Percentiles rank a stretch among this genome's conserved stretches.
These are phyloP conservation scores for Cronartium quercuum DNA, from an alignment of 1,284 basidiomycete species.

Conservation along the genomic window DNA sequence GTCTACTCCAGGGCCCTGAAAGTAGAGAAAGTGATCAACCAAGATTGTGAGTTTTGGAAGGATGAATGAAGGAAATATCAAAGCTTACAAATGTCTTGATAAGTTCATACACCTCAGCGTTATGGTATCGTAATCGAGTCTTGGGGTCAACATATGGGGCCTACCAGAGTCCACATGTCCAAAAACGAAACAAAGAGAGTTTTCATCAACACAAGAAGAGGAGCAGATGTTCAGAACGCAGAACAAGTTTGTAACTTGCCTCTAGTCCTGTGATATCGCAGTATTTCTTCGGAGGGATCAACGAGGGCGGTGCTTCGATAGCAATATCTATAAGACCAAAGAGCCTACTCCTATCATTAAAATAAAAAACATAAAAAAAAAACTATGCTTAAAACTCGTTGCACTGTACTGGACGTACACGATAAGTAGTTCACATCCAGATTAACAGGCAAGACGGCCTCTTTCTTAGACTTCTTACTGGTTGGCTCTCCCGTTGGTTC, in stretches of 20 bases:
- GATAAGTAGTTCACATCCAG: conserved; percentile 13
- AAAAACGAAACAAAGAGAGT: conserved; percentile 8
- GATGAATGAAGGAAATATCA: neutral
- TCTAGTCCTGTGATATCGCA: conserved; percentile 83
- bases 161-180: conserved; percentile 53
- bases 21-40: neutral
- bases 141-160: conserved; percentile 78
- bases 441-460: conserved; percentile 1
- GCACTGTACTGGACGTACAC: conserved; percentile 9
- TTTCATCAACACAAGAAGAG: neutral
- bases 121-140: conserved; percentile 72
- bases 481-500: neutral
- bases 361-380: neutral
- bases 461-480: neutral
- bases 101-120: conserved; percentile 75
- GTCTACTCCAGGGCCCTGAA: conserved; percentile 27
- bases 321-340: conserved; percentile 58
- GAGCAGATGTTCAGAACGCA: neutral
- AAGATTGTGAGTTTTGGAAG: neutral
- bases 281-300: conserved; percentile 68
- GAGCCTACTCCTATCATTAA: neutral
- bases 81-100: conserved; percentile 66
- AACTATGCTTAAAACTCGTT: neutral
- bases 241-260: conserved; percentile 51
- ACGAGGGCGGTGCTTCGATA: conserved; percentile 75